These are phyloP conservation scores for Lentinus polychrous DNA, from an alignment of 1,284 basidiomycete genomes.

Conservation along the genomic window DNA sequence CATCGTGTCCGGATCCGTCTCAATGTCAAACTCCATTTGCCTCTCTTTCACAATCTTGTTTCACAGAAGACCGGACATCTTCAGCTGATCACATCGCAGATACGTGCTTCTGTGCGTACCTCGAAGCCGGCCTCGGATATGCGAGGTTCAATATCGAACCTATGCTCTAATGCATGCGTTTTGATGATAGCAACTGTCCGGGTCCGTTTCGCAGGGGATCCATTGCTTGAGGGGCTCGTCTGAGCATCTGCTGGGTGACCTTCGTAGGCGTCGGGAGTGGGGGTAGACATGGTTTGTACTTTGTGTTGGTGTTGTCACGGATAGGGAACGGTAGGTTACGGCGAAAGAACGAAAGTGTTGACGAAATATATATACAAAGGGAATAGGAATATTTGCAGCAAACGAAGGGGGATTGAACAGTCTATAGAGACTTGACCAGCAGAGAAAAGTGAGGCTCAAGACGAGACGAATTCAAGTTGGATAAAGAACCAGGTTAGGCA, in stretches of 20 bases:
- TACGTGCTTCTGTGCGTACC: constrained; percentile 32
- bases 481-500: too few species aligned
- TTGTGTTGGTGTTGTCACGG: neutral
- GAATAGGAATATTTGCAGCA: neutral
- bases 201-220: constrained; percentile 29
- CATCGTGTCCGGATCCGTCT: constrained; percentile 69
- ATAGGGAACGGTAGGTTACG: neutral
- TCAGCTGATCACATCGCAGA: neutral
- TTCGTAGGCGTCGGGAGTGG: constrained; percentile 12
- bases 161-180: constrained; percentile 57
- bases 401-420: constrained; percentile 1
- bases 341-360: neutral
- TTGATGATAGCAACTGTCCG: constrained; percentile 78
- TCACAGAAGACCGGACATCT: neutral
- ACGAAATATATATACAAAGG: neutral
- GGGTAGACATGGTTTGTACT: constrained; percentile 15
- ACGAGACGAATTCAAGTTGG: constrained; percentile 3
- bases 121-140: constrained; percentile 74
- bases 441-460: constrained; percentile 1
- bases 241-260: constrained; percentile 12
- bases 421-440: constrained; percentile 3
- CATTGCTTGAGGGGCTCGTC: constrained; percentile 1
- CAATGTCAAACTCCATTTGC: constrained; percentile 77
- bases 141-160: constrained; percentile 69
- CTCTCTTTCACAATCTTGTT: constrained; percentile 71